Conservation (phyloP, 2,329 filamentous ascomycete genomes). For the Monosporascus sp. region DNA sequence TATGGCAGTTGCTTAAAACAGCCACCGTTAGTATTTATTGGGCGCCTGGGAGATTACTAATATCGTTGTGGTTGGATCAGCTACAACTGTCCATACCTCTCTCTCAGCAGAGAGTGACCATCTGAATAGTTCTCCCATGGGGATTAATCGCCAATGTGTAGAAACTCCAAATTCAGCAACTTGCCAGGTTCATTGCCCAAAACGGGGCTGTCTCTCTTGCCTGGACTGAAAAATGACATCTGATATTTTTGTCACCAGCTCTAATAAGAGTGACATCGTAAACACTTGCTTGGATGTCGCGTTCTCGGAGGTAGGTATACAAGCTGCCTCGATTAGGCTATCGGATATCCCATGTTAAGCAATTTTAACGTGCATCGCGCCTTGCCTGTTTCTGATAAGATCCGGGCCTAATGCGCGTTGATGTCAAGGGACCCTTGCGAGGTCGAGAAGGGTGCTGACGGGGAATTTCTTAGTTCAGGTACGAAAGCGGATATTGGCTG, state of each 20-base stretch:
- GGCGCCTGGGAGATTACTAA: no score
- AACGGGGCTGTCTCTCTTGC: no score
- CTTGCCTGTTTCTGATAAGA: slow-evolving; percentile 15
- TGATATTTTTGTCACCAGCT: background rate
- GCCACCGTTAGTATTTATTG: no score
- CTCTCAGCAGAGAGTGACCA: no score
- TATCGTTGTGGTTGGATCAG: no score
- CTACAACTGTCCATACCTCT: no score
- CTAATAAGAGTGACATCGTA: background rate
- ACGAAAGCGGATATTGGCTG: background rate
- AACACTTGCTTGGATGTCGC: slow-evolving; percentile 1
- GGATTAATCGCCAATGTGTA: no score
- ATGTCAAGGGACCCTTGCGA: no score
- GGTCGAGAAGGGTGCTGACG: slow-evolving; percentile 1
- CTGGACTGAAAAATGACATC: background rate
- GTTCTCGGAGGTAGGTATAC: slow-evolving; percentile 9
- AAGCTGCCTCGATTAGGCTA: slow-evolving; percentile 3
- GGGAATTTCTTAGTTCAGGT: background rate
- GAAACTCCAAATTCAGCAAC: no score
- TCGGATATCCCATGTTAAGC: slow-evolving; percentile 18
- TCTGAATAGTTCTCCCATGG: no score
- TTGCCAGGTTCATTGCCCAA: no score
- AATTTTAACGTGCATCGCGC: slow-evolving; percentile 24
- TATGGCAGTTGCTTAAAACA: no score
- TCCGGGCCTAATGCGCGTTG: slow-evolving; percentile 2